Evolutionary conservation across 225 moss, liverwort and hornwort genomes (phyloP).

Genomic region (Asterella californica): DNA sequence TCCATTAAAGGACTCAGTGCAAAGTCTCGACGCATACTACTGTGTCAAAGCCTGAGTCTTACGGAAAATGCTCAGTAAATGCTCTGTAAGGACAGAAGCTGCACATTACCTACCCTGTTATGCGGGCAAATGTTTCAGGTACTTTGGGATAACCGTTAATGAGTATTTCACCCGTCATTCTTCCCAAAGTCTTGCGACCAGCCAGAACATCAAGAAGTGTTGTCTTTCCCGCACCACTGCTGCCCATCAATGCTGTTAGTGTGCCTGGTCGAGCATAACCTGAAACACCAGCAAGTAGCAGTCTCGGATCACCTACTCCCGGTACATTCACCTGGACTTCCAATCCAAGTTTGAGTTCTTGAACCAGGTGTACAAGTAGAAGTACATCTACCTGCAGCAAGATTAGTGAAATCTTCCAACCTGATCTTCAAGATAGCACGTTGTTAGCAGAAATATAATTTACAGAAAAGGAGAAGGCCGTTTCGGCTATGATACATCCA

Average conservation of each 20-base stretch:
- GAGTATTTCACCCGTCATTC: slow-evolving; percentile 72
- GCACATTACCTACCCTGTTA: slow-evolving; percentile 63
- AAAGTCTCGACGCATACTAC: background rate
- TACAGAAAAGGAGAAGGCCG: background rate
- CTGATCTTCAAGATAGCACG: background rate
- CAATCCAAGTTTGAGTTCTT: slow-evolving; percentile 3
- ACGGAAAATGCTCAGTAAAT: slow-evolving; percentile 4
- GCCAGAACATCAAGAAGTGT: slow-evolving; percentile 86
- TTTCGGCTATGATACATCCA: background rate
- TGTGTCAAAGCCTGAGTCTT: background rate
- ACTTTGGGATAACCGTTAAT: slow-evolving; percentile 80
- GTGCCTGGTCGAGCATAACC: slow-evolving; percentile 72
- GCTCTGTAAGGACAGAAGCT: background rate
- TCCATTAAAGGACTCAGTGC: background rate
- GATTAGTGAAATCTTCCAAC: background rate
- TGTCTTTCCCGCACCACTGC: slow-evolving; percentile 88
- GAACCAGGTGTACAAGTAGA: background rate
- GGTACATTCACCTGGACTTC: slow-evolving; percentile 67
- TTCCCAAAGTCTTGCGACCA: slow-evolving; percentile 73
- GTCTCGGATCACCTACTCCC: slow-evolving; percentile 67
- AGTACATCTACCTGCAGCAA: background rate
- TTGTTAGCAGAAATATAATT: background rate
- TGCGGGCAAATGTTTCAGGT: slow-evolving; percentile 67
- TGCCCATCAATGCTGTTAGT: slow-evolving; percentile 87
- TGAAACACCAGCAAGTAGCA: slow-evolving; percentile 74